These are phyloP conservation scores for Gossypium anomalum DNA, from an alignment of 345 rosid genomes.

Conservation along the genomic window DNA sequence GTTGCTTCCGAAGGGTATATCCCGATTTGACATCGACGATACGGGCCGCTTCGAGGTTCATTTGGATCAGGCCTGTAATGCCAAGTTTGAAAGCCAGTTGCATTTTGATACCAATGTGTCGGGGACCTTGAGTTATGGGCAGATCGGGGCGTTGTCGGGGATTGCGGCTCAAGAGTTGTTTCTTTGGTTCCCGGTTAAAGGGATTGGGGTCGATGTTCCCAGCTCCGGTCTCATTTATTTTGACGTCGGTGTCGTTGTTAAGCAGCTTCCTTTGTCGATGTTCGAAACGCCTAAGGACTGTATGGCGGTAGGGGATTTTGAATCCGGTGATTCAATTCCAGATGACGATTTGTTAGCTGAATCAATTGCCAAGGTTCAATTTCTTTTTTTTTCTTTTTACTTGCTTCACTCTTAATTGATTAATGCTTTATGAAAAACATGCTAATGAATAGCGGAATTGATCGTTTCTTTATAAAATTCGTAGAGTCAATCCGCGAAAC, in stretches of 20 bases:
- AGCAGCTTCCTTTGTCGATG: conserved; percentile 81
- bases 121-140: conserved; percentile 56
- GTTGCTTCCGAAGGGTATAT: conserved; percentile 75
- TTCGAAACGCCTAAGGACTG: conserved; percentile 90
- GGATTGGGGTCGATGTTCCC: conserved; percentile 78
- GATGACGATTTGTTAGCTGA: conserved; percentile 20
- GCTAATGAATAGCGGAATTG: not conserved
- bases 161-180: conserved; percentile 82
- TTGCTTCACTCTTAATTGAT: not conserved
- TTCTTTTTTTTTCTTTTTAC: not conserved
- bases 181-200: conserved; percentile 85
- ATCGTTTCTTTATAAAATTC: not conserved
- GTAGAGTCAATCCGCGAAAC: conserved; percentile 42
- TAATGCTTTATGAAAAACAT: not conserved
- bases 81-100: conserved; percentile 78
- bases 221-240: conserved; percentile 92
- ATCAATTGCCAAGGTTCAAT: conserved; percentile 36
- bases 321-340: conserved; percentile 13
- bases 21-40: conserved; percentile 40
- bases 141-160: conserved; percentile 67
- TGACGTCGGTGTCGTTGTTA: conserved; percentile 79
- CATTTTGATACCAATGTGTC: conserved; percentile 73
- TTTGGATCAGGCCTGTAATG: conserved; percentile 77
- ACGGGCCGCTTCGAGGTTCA: conserved; percentile 67
- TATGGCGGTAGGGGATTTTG: conserved; percentile 31